Evolutionary conservation across 2,329 filamentous ascomycete genomes (phyloP), one percentile per base, ranked within the genome.

Genomic region (Trichophyton mentagrophytes): DNA sequence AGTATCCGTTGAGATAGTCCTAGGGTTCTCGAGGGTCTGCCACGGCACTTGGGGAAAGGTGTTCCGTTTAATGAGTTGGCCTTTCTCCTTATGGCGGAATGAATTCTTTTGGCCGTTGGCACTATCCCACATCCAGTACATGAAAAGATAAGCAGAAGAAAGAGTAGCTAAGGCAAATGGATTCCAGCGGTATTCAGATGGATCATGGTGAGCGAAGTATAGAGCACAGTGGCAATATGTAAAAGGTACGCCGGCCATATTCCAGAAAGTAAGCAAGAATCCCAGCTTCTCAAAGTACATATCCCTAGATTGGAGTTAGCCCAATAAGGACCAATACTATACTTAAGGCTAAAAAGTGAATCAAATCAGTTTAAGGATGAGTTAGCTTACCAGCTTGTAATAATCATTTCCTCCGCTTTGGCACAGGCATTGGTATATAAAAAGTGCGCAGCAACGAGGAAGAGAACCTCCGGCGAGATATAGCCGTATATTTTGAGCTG

Each of bases 231-330:
- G 90, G 78, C 90, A 95, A 81, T 96, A 96, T 60, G 85, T 90
- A 59, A 96, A 80, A 13, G 90, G 90, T 27, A 96, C 90, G 66
- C 90, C 90, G 49, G 90, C 90, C 72, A 96, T 79, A 76, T 95
- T 96, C 90, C 90, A 96, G 83, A 96, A 96, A 74, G 93, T 95
- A 66, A 96, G 83, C 90, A 96, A 95, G 79, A 96, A 96, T 59
- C 90, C 90, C 83, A 89, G 91, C 77, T 96, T 96, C 80, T 96
- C 90, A 69, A 90, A 92, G 79, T 95, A 95, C 87, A 96, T 95
- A 69, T 96, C 90, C 33, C 9, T 38, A 38, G 33, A 13, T 38
- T 8, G 2, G 11, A 11, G 33, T 36, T 13, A 36, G 9, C 33
- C 11, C 9, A 36, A 13, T 11, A 36, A 36, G 5, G 3, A 13